Conservation (phyloP, 116 monocot genomes). For the Posidonia oceanica region DNA sequence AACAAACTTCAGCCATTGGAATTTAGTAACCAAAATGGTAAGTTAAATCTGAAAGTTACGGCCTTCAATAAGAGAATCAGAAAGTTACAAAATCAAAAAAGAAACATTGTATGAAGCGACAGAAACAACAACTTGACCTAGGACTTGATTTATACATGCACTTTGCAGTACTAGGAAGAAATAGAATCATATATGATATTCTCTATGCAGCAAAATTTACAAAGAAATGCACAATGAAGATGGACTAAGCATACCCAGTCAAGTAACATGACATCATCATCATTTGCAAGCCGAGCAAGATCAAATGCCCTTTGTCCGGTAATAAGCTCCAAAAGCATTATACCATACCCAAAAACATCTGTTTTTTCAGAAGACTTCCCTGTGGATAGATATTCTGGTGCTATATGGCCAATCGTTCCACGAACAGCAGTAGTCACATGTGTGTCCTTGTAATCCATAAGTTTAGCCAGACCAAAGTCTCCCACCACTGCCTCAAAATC, state of each 20-base stretch:
- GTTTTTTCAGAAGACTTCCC: conserved; percentile 85
- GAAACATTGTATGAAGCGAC: not conserved
- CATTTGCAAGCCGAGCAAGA: conserved; percentile 78
- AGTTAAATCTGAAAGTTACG: too few relatives aligned
- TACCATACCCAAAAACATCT: conserved; percentile 84
- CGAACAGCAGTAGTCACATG: conserved; percentile 87
- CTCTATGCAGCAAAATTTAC: too few relatives aligned
- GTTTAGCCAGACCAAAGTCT: conserved; percentile 76
- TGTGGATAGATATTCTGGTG: conserved; percentile 79
- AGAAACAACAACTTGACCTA: not conserved
- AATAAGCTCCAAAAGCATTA: conserved; percentile 86
- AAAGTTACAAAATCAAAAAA: not conserved
- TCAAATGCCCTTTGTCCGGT: conserved; percentile 89
- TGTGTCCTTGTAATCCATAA: conserved; percentile 88
- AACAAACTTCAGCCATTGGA: too few relatives aligned
- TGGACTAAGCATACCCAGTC: conserved; percentile 46
- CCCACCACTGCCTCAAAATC: conserved; percentile 87
- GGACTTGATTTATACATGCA: not conserved
- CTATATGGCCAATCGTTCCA: conserved; percentile 83
- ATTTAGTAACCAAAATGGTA: too few relatives aligned
- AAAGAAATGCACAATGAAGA: not conserved
- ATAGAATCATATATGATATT: not conserved
- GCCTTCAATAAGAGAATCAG: too few relatives aligned
- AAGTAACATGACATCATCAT: conserved; percentile 92
- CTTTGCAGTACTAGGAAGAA: not conserved